These are phyloP conservation scores for Brasenia schreberi DNA, from an alignment of 164 flowering plant species.

Conservation along the genomic window DNA sequence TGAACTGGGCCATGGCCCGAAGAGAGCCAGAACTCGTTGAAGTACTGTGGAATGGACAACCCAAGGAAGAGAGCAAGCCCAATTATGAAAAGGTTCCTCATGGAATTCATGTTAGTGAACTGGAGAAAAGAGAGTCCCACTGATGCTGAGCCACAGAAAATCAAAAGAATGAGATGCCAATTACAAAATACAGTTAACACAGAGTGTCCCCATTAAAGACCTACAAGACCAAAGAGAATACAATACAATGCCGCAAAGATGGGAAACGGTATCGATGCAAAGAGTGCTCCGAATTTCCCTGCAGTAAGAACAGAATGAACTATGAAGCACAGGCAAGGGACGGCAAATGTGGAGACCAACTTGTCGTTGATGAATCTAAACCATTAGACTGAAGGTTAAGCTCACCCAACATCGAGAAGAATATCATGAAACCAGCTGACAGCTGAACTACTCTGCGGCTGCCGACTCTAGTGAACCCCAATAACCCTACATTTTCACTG, in stretches of 20 bases:
- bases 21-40: constrained; percentile 42
- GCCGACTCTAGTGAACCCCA: constrained; percentile 93
- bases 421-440: constrained; percentile 97
- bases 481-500: constrained; percentile 97
- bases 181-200: background rate
- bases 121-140: constrained; percentile 94
- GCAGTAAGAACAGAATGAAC: constrained; percentile 9
- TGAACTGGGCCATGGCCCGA: constrained; percentile 59
- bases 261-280: constrained; percentile 95
- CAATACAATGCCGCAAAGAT: constrained; percentile 90
- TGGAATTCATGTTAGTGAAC: constrained; percentile 95
- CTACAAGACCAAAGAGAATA: constrained; percentile 84
- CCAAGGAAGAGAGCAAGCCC: constrained; percentile 95
- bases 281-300: constrained; percentile 99
- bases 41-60: constrained; percentile 77
- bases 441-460: constrained; percentile 97
- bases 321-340: background rate
- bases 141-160: constrained; percentile 41
- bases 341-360: background rate
- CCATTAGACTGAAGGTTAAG: background rate
- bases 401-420: constrained; percentile 81
- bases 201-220: constrained; percentile 27
- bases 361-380: background rate
- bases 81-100: constrained; percentile 81
- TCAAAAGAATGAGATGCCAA: background rate